Conservation (phyloP, 2,329 filamentous ascomycete species). For the Furcasterigmium furcatum region DNA sequence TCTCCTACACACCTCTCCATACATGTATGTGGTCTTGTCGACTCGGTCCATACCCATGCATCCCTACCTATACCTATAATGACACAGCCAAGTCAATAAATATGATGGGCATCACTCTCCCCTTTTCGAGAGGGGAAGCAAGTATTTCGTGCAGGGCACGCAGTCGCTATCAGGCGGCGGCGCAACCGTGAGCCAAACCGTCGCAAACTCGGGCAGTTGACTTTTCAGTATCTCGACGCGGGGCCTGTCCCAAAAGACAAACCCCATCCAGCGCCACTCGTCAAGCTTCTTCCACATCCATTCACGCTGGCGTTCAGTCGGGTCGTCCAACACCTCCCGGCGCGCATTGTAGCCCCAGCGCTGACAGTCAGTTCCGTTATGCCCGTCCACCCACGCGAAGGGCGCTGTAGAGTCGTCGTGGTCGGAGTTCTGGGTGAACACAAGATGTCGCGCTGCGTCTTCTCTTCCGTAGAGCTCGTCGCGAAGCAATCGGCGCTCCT, state of each 20-base stretch:
- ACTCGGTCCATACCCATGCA: too few species aligned
- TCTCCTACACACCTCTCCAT: too few species aligned
- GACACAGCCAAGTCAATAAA: too few species aligned
- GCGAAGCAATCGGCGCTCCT: background rate
- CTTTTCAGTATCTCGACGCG: conserved; percentile 1
- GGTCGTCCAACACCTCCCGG: background rate
- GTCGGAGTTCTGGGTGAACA: background rate
- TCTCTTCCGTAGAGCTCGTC: background rate
- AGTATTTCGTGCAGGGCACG: too few species aligned
- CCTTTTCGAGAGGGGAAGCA: too few species aligned
- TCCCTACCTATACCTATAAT: too few species aligned
- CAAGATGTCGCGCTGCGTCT: background rate
- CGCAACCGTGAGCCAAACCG: too few species aligned
- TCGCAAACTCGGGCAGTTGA: too few species aligned
- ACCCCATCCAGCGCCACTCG: background rate
- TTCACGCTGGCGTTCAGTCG: background rate
- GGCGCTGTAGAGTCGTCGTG: background rate
- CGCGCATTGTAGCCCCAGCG: background rate
- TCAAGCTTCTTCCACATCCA: background rate
- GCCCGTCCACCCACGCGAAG: background rate
- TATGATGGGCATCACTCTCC: too few species aligned
- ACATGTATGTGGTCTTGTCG: too few species aligned
- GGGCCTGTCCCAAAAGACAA: conserved; percentile 1
- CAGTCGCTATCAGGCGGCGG: too few species aligned
- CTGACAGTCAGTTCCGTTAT: background rate